Evolutionary conservation across 345 rosid species (phyloP).

Genomic region (Dipteronia sinensis): DNA sequence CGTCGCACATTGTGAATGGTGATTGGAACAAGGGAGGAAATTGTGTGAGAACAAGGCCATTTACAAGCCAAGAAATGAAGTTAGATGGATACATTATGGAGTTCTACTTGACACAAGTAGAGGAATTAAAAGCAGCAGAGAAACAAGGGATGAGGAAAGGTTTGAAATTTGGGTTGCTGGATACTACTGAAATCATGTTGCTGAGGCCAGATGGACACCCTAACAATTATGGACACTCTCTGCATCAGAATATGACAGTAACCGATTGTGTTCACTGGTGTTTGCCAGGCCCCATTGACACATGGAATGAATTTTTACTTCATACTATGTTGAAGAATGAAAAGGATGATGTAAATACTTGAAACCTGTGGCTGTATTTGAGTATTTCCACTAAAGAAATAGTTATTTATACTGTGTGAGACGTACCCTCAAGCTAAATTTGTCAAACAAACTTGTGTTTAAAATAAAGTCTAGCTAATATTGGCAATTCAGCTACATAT

Average conservation of each 20-base stretch:
- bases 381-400: not conserved
- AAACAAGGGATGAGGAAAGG: slow-evolving; percentile 41
- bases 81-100: slow-evolving; percentile 46
- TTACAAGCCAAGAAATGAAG: slow-evolving; percentile 43
- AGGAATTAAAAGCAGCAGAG: slow-evolving; percentile 45
- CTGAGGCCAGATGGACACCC: slow-evolving; percentile 74
- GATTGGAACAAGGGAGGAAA: slow-evolving; percentile 73
- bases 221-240: slow-evolving; percentile 33
- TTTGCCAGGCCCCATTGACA: slow-evolving; percentile 76
- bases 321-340: slow-evolving; percentile 46
- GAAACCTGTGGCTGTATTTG: not conserved
- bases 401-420: too few species aligned
- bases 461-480: too few species aligned
- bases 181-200: slow-evolving; percentile 57
- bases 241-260: slow-evolving; percentile 26
- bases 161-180: slow-evolving; percentile 37
- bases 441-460: too few species aligned
- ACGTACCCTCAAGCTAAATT: too few species aligned
- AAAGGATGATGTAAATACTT: slow-evolving; percentile 7
- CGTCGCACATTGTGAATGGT: slow-evolving; percentile 65
- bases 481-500: too few species aligned
- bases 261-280: slow-evolving; percentile 90
- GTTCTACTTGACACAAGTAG: slow-evolving; percentile 44
- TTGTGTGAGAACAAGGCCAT: slow-evolving; percentile 57
- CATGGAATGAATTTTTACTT: slow-evolving; percentile 73